Percentiles rank a stretch among this genome's conserved stretches.
Conservation (phyloP, 805 yeast species). For the Wickerhamiella australiensis region DNA sequence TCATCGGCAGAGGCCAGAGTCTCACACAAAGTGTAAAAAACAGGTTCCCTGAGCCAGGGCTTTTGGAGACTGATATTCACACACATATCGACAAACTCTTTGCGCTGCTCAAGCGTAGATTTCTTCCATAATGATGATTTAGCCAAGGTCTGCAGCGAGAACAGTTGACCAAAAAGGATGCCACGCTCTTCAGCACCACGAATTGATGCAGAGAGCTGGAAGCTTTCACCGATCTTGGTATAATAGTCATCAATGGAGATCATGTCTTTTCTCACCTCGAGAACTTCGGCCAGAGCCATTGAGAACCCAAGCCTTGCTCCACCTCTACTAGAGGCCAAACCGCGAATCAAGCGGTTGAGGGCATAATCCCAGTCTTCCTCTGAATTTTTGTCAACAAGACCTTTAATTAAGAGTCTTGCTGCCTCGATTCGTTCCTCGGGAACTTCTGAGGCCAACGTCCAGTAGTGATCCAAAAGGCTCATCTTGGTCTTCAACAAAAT, state of each 20-base stretch:
- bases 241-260: slow-evolving; percentile 34
- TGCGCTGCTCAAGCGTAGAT: slow-evolving; percentile 28
- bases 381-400: slow-evolving; percentile 33
- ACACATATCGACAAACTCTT: slow-evolving; percentile 35
- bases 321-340: slow-evolving; percentile 70
- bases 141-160: slow-evolving; percentile 67
- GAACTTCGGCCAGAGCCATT: slow-evolving; percentile 63
- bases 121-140: slow-evolving; percentile 36
- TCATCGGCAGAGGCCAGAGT: slow-evolving; percentile 10
- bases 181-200: slow-evolving; percentile 81
- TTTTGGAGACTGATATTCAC: slow-evolving; percentile 51
- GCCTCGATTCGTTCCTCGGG: slow-evolving; percentile 60
- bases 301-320: slow-evolving; percentile 82
- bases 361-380: slow-evolving; percentile 72
- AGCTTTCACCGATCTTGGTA: slow-evolving; percentile 28
- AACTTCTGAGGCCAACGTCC: slow-evolving; percentile 62
- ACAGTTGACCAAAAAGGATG: slow-evolving; percentile 65
- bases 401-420: slow-evolving; percentile 53
- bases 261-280: slow-evolving; percentile 23
- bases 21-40: slow-evolving; percentile 56
- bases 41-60: slow-evolving; percentile 78
- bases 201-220: slow-evolving; percentile 33
- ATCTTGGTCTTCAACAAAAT: no score
- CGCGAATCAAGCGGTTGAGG: slow-evolving; percentile 61
- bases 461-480: slow-evolving; percentile 49